These are phyloP conservation scores for Hirschfeldia incana DNA, from an alignment of 345 rosid genomes.

Conservation along the genomic window DNA sequence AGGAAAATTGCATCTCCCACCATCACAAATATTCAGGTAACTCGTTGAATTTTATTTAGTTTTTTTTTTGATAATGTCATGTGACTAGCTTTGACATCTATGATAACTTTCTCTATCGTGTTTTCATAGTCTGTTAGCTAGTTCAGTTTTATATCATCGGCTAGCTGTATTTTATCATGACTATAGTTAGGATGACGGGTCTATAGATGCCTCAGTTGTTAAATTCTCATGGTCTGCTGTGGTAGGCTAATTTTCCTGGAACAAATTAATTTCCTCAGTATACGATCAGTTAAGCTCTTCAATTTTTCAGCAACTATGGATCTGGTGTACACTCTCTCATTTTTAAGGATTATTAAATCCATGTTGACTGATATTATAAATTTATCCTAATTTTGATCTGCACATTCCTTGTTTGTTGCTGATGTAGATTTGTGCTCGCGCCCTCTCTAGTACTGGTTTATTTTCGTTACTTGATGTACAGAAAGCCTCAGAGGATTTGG, in stretches of 20 bases:
- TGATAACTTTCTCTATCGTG: neutral
- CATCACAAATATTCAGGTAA: constrained; percentile 86
- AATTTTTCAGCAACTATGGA: constrained; percentile 3
- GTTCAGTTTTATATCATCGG: constrained; percentile 17
- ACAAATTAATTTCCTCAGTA: neutral
- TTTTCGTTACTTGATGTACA: neutral
- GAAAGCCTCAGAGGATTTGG: constrained; percentile 27
- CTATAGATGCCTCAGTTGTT: constrained; percentile 19
- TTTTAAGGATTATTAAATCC: neutral
- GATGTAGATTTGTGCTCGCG: neutral
- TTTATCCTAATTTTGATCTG: neutral
- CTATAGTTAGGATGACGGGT: constrained; percentile 2
- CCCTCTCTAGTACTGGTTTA: neutral
- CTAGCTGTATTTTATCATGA: constrained; percentile 23
- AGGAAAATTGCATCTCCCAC: constrained; percentile 77
- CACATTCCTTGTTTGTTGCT: constrained; percentile 6
- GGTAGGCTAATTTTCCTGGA: constrained; percentile 1
- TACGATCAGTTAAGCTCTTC: neutral
- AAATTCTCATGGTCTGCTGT: neutral
- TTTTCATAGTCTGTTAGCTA: neutral
- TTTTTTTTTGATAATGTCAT: neutral
- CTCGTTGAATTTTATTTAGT: neutral
- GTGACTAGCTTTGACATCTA: neutral
- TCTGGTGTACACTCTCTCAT: constrained; percentile 9
- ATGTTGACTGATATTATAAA: neutral